phyloP scores from a whole-genome alignment of 2,329 filamentous ascomycete genomes.

The Epichloe gansuensis region DNA sequence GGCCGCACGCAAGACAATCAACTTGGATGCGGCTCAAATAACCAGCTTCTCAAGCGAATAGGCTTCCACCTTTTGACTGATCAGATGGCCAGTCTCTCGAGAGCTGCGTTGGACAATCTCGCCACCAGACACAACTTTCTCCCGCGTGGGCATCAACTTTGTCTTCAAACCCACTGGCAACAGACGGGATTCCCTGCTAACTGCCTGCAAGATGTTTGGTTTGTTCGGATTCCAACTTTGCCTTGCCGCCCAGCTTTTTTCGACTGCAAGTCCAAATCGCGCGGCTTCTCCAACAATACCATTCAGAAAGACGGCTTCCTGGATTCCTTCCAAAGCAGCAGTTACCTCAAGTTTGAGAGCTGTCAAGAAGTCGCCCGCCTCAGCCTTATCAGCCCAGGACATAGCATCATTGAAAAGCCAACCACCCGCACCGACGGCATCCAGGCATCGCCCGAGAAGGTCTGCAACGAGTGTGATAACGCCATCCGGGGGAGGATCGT shows the following conservation, averaged over 20 bases:
- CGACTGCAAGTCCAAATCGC: constrained; percentile 38
- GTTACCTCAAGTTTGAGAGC: constrained; percentile 56
- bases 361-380: constrained; percentile 50
- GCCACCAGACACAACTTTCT: constrained; percentile 54
- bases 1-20: not conserved
- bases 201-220: constrained; percentile 29
- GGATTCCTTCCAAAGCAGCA: constrained; percentile 57
- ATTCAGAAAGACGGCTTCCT: constrained; percentile 53
- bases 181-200: constrained; percentile 33
- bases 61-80: constrained; percentile 65
- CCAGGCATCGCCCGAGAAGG: constrained; percentile 59
- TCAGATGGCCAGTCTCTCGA: constrained; percentile 64
- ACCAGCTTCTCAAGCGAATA: constrained; percentile 73
- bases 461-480: constrained; percentile 59
- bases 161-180: constrained; percentile 64
- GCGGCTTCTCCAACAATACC: constrained; percentile 54
- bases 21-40: constrained; percentile 32
- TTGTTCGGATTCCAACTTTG: constrained; percentile 23
- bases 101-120: constrained; percentile 56
- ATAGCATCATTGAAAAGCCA: constrained; percentile 55
- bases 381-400: constrained; percentile 35
- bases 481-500: constrained; percentile 46
- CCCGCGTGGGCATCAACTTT: constrained; percentile 32
- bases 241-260: constrained; percentile 18
- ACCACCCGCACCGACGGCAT: constrained; percentile 60